Evolutionary conservation across 257 asterid species (phyloP).

Genomic region (Solanum bulbocastanum): DNA sequence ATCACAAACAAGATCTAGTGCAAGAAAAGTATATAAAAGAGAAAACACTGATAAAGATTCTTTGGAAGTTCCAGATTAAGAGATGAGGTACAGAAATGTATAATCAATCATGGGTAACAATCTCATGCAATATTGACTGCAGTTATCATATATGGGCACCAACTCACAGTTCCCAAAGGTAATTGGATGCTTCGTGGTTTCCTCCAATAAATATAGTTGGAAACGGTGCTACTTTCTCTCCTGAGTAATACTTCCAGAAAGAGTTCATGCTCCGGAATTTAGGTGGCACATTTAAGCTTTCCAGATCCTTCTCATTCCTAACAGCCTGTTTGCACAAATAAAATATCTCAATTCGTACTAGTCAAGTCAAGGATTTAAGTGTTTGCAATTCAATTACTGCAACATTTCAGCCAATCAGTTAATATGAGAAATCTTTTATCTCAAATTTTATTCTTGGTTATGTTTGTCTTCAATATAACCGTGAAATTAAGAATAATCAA

Average conservation of each 20-base stretch:
- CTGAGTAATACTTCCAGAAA: slow-evolving; percentile 93
- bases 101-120: background rate
- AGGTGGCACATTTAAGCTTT: slow-evolving; percentile 63
- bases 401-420: background rate
- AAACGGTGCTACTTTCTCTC: slow-evolving; percentile 89
- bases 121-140: background rate
- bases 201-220: slow-evolving; percentile 95
- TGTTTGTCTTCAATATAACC: background rate
- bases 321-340: slow-evolving; percentile 55
- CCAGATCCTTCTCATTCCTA: slow-evolving; percentile 78
- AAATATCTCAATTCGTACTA: background rate
- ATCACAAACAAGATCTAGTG: background rate
- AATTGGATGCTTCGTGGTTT: slow-evolving; percentile 95
- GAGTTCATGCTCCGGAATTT: slow-evolving; percentile 71
- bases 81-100: background rate
- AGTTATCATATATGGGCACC: background rate
- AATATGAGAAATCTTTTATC: background rate
- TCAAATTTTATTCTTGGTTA: background rate
- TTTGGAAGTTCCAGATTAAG: background rate
- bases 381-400: background rate
- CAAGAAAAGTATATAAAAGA: background rate
- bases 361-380: background rate
- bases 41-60: background rate
- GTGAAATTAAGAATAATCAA: background rate
- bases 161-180: slow-evolving; percentile 94